Base-by-base conservation (phyloP, 768 basidiomycete species). In the Collybia sordida region DNA sequence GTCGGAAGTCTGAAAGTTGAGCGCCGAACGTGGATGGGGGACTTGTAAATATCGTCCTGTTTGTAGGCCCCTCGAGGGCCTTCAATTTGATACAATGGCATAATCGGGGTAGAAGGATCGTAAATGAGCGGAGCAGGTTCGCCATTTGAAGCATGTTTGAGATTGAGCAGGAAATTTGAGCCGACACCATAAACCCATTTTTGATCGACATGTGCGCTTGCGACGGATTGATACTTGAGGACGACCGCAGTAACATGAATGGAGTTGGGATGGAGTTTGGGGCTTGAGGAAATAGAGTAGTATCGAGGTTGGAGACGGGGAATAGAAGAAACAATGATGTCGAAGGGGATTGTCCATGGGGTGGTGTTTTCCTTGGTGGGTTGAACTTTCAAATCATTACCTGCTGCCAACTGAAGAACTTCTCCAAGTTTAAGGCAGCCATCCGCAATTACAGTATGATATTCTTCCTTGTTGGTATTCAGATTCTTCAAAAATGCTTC, bases 241-340 rank as follows among this genome's bases (percentile, higher is more conserved):
- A 98, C 93, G 45, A 99, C 97, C 47, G 83, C 89, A 14, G 97
- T 99, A 59, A 94, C 86, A 68, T 99, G 97, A 58, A 99, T 93
- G 6, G 88, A 74, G 52, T 80, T 84, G n/a, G 95, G 83, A 67
- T 93, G 66, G 8, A 98, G 73, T 67, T 98, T 98, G 37, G 97
- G 94, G 54, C 91, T 93, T 17, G 95, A 98, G 7, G 97, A 98
- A 67, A 99, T 98, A 27, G 97, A 99, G 70, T 96, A 99, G 74
- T 90, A 99, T 49, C 97, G 88, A 27, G 97, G 94, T 66, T 98
- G 96, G 17, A 99, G 81, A 56, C 97, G 93, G 34, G 93, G 84
- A 51, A 96, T 86, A 44, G 89, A 86, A 6, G 95, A 98, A 47
- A 99, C 86, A 57, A 99, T 86, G 66, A 95, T 88, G 65, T 99